Evolutionary conservation across 2,329 filamentous ascomycete species (phyloP), one percentile per base, ranked within the genome.

Genomic region (Diaporthe vaccinii): DNA sequence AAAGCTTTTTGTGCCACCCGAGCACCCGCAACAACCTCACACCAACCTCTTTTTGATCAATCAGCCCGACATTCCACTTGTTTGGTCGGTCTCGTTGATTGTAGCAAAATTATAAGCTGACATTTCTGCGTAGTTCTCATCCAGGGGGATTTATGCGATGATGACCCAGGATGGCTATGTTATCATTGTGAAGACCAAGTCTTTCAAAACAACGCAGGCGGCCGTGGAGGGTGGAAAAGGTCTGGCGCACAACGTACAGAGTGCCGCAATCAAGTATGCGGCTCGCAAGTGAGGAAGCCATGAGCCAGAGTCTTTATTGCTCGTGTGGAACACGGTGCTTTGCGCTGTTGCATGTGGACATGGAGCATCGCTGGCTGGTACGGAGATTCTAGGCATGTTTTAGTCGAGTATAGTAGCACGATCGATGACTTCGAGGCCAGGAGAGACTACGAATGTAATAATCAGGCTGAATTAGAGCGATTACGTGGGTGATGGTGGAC

Each of bases 111-210:
- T 6, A 3, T 4, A 28, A 68, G 34, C 65, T 69, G 9, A 69
- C 65, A 55, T 3, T 14, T 17, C 22, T 53, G 15, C 1, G 5
- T 14, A 69, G 65, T 25, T 39, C 12, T 10, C 36, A 5, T 6
- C 15, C 1, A 12, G 22, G 8, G 49, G 12, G 2, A 55, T 69
- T 2, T 69, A 69, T 41, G 49, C 49, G 8, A 53, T 69, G 49
- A 69, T 69, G 65, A 69, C 65, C n/a, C 15, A 22, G 8, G 49
- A 69, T 10, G 65, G 65, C 17, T 69, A 55, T 14, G 34, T 69
- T 15, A 28, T 69, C 9, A 31, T 69, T 36, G 65, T 69, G 22
- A 69, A 69, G 49, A 69, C 65, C n/a, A 39, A 69, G 17, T 31
- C 34, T 1, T 69, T 69, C 49, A 25, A 28, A 22, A 7, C 36